Evolutionary conservation across 1,284 basidiomycete species (phyloP).

Genomic region (Bjerkandera adusta): DNA sequence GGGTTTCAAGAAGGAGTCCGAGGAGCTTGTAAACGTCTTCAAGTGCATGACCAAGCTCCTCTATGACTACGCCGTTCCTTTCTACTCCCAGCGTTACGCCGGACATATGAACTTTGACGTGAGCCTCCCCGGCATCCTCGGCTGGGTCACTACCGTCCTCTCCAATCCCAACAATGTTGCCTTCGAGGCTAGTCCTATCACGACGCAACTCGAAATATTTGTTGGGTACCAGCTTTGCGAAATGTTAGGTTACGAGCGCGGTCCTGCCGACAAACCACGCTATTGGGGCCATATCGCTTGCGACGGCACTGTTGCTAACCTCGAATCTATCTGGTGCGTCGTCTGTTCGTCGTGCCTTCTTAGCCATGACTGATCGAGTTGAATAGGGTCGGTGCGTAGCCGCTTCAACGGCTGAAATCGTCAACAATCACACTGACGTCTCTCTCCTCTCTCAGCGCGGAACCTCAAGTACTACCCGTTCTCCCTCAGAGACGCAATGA

Average conservation of each 20-base stretch:
- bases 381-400: not conserved
- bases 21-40: slow-evolving; percentile 16
- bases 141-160: slow-evolving; percentile 36
- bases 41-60: slow-evolving; percentile 21
- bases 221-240: slow-evolving; percentile 42
- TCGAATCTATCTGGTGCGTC: slow-evolving; percentile 46
- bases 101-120: slow-evolving; percentile 40
- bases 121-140: slow-evolving; percentile 38
- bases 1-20: slow-evolving; percentile 17
- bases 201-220: slow-evolving; percentile 37
- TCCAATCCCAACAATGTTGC: slow-evolving; percentile 47
- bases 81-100: slow-evolving; percentile 41
- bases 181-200: slow-evolving; percentile 40
- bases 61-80: slow-evolving; percentile 33
- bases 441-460: slow-evolving; percentile 32
- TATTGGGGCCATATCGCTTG: slow-evolving; percentile 47
- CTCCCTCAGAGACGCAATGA: slow-evolving; percentile 32
- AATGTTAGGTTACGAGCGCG: slow-evolving; percentile 36
- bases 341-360: too few species aligned
- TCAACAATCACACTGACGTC: too few species aligned
- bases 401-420: too few species aligned
- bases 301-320: slow-evolving; percentile 44
- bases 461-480: slow-evolving; percentile 42
- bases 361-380: too few species aligned
- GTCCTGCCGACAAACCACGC: slow-evolving; percentile 12